Evolutionary conservation across 352 stramenopile genomes (phyloP), one percentile per base, ranked within the genome.

Genomic region (Phytophthora pini): DNA sequence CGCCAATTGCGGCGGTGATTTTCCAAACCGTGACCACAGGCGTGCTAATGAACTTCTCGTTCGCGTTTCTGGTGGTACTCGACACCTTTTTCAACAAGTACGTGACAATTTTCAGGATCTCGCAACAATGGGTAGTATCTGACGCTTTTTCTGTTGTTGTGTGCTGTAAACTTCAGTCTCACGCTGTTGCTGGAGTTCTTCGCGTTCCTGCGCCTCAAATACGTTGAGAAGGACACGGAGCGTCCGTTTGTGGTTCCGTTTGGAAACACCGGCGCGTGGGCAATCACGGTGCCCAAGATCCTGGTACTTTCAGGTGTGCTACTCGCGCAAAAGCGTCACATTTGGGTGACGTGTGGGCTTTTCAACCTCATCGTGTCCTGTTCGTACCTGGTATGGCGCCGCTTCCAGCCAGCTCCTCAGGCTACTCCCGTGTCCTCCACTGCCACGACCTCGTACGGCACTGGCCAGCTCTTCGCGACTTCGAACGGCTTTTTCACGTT

Each of bases 81-180:
- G 87, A 95, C 65, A 95, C 87, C 0, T 91, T 93, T 60, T 94
- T 93, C 74, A 95, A 95, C 82, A 95, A 95, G 83, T 93, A 76
- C 51, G 83, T 89, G 5, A 2, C 2, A 36, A 13, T 1, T 10
- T 13, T 36, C 8, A 5, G 2, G 8, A 13, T 2, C 31, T 4
- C 31, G 10, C 10, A 36, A 36, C 31, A 1, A 36, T 36, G 31
- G 3, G 22, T 40, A 43, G 44, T 27, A 22, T 36, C 41, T 72
- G 48, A 60, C 46, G 1, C 24, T 20, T 44, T 46, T 2, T 55
- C 22, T 34, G 6, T 49, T 11, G 9, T 24, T 26, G 17, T 20
- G 17, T 20, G 31, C 10, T 66, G 56, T 7, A 20, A 17, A 40
- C 27, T 79, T 32, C 66, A 87, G 71, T 68, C 68, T 83, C 63